Conservation (phyloP, 2,329 filamentous ascomycete genomes). For the Amesomyces nigricolor region DNA sequence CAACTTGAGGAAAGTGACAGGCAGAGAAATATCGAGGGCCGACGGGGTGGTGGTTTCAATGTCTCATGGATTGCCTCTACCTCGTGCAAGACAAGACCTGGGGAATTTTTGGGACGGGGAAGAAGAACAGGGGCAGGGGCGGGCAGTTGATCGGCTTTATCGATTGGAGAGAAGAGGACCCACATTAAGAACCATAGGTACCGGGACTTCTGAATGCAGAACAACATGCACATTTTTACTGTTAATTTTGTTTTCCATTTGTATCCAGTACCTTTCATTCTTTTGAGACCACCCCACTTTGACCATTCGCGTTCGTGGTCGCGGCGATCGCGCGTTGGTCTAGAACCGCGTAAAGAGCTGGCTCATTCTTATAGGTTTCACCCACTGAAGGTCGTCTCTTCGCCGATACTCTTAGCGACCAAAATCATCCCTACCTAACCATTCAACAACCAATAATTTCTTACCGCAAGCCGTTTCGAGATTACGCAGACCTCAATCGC, state of each 20-base stretch:
- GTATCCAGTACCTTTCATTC: no score
- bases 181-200: no score
- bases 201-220: no score
- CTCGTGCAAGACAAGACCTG: background rate
- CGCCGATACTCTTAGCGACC: background rate
- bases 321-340: background rate
- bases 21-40: no score
- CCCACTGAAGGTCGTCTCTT: background rate
- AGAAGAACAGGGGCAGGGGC: background rate
- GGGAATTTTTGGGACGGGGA: slow-evolving; percentile 7
- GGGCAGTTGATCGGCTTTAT: background rate
- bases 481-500: background rate
- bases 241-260: no score
- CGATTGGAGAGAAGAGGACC: slow-evolving; percentile 1
- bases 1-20: no score
- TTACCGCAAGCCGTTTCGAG: background rate
- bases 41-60: no score
- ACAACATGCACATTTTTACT: no score
- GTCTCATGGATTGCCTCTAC: no score
- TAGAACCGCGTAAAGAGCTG: slow-evolving; percentile 11
- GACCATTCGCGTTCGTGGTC: slow-evolving; percentile 1
- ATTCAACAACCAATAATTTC: no score
- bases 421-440: background rate
- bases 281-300: no score
- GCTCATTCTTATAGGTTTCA: background rate